phyloP scores from a whole-genome alignment of 495 filamentous ascomycete genomes.

The Penicillium roqueforti region DNA sequence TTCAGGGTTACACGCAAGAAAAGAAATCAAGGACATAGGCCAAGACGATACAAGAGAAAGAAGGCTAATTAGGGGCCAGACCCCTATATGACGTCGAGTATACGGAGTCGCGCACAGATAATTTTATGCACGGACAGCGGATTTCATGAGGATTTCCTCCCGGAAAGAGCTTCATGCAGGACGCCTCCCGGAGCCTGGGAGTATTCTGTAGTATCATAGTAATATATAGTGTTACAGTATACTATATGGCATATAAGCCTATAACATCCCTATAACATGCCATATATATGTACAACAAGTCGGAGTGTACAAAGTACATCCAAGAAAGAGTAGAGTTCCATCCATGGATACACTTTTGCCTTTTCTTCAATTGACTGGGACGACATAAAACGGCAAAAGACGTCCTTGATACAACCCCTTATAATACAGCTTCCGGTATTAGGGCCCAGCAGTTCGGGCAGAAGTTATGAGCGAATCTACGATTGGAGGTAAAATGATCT shows the following conservation, averaged over 20 bases:
- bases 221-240: not conserved
- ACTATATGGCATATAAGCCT: not conserved
- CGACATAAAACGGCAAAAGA: not conserved
- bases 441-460: slow-evolving; percentile 7
- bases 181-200: slow-evolving; percentile 8
- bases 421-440: not conserved
- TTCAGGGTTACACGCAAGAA: no score
- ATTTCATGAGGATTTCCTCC: not conserved
- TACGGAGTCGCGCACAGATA: slow-evolving; percentile 7
- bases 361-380: not conserved
- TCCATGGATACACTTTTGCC: not conserved
- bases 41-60: no score
- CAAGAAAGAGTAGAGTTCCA: not conserved
- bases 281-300: not conserved
- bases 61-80: slow-evolving; percentile 22
- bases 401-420: not conserved
- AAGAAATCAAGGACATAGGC: no score
- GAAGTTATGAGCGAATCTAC: slow-evolving; percentile 5
- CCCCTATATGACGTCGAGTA: slow-evolving; percentile 15
- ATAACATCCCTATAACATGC: not conserved
- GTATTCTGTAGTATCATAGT: not conserved
- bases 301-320: not conserved
- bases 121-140: not conserved
- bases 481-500: not conserved
- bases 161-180: slow-evolving; percentile 16